phyloP scores from a whole-genome alignment of 1,284 basidiomycete species.

The Cryptococcus jaspeensis region DNA sequence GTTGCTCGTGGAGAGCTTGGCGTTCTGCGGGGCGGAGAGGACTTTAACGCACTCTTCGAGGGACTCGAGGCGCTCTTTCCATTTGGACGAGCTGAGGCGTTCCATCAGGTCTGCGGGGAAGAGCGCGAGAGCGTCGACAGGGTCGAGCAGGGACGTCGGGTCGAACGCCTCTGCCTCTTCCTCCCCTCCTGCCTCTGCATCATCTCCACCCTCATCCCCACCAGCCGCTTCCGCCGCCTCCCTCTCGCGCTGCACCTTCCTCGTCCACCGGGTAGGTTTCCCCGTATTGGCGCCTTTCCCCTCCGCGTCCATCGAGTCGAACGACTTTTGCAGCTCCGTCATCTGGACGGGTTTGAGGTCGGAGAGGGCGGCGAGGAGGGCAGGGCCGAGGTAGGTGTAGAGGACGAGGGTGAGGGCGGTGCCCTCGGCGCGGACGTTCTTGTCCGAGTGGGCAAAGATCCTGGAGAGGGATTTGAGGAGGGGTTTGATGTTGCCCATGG shows the following conservation, averaged over 20 bases:
- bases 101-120: constrained; percentile 73
- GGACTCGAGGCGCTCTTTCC: constrained; percentile 96
- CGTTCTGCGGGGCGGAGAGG: constrained; percentile 62
- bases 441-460: constrained; percentile 94
- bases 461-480: constrained; percentile 85
- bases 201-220: constrained; percentile 46
- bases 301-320: constrained; percentile 77
- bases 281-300: constrained; percentile 77
- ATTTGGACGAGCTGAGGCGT: constrained; percentile 82
- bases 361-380: constrained; percentile 80
- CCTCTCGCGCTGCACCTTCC: constrained; percentile 71
- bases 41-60: constrained; percentile 78
- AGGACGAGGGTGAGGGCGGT: constrained; percentile 70
- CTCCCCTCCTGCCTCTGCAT: constrained; percentile 20
- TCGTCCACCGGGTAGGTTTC: constrained; percentile 76
- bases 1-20: constrained; percentile 73
- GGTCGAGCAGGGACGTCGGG: constrained; percentile 79
- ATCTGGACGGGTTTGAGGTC: constrained; percentile 98
- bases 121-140: constrained; percentile 72
- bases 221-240: constrained; percentile 57
- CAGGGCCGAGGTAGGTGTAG: constrained; percentile 86
- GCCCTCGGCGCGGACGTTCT: constrained; percentile 92
- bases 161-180: constrained; percentile 59
- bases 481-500: constrained; percentile 68
- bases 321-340: constrained; percentile 90